phyloP scores from a whole-genome alignment of 768 basidiomycete genomes.

The Hortiboletus campestris region DNA sequence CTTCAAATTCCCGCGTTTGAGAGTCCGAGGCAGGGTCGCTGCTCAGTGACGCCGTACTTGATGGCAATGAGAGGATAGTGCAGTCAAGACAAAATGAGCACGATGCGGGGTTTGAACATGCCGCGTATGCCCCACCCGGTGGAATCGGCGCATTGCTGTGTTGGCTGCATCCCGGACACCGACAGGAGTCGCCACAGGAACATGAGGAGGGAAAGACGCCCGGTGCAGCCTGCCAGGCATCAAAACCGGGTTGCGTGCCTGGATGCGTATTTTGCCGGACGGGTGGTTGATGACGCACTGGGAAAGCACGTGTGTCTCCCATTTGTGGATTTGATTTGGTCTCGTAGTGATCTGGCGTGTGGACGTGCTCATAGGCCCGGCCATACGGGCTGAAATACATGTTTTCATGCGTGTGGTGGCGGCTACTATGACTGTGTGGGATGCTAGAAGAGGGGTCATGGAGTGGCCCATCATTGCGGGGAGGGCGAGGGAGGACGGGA shows the following conservation, averaged over 20 bases:
- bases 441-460: conserved; percentile 49
- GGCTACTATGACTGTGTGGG: conserved; percentile 40
- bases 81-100: conserved; percentile 61
- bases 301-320: conserved; percentile 22
- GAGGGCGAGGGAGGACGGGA: conserved; percentile 67
- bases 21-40: conserved; percentile 42
- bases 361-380: conserved; percentile 57
- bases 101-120: conserved; percentile 37
- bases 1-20: conserved; percentile 51
- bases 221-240: conserved; percentile 24
- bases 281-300: conserved; percentile 20
- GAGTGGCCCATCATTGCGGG: conserved; percentile 37
- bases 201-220: conserved; percentile 49
- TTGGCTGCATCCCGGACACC: conserved; percentile 62
- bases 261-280: conserved; percentile 27
- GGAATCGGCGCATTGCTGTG: conserved; percentile 44
- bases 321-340: conserved; percentile 12
- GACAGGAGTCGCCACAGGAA: conserved; percentile 60
- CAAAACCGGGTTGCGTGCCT: conserved; percentile 25
- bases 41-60: conserved; percentile 42
- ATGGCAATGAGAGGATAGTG: conserved; percentile 51
- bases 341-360: conserved; percentile 36
- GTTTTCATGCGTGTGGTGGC: conserved; percentile 51
- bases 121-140: conserved; percentile 36
- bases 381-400: conserved; percentile 65